These are phyloP conservation scores for Oryza punctata DNA, from an alignment of 176 grass and related monocot genomes.

Conservation along the genomic window DNA sequence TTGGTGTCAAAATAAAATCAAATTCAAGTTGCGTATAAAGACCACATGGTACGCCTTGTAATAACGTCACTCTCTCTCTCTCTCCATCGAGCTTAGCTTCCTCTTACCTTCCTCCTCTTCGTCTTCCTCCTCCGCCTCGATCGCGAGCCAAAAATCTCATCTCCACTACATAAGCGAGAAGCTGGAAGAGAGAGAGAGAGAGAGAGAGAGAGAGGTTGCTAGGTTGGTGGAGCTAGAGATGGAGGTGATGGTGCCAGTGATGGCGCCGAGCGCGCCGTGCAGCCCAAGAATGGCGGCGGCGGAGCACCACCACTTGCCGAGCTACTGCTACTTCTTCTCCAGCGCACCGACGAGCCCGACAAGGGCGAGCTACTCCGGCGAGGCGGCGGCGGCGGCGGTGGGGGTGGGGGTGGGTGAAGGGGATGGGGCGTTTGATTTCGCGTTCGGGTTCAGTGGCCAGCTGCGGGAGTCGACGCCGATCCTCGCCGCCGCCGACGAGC, in stretches of 20 bases:
- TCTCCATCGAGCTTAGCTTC: constrained; percentile 37
- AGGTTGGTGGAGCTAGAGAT: constrained; percentile 21
- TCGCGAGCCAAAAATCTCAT: neutral
- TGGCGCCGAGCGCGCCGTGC: constrained; percentile 63
- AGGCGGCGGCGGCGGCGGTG: neutral
- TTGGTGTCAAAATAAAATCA: constrained; percentile 12
- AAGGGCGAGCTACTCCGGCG: constrained; percentile 33
- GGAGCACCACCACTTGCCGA: constrained; percentile 31
- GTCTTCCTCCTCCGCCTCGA: neutral
- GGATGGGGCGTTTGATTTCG: constrained; percentile 55
- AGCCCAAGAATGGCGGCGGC: constrained; percentile 65
- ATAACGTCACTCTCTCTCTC: constrained; percentile 34
- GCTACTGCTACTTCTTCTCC: constrained; percentile 60
- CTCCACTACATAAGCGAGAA: constrained; percentile 28
- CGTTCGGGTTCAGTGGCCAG: constrained; percentile 61
- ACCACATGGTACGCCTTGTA: constrained; percentile 35
- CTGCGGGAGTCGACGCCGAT: constrained; percentile 37
- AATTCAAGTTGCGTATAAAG: constrained; percentile 39
- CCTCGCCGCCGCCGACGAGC: constrained; percentile 86
- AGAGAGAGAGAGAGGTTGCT: neutral
- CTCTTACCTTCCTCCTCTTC: constrained; percentile 53
- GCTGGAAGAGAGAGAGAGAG: neutral
- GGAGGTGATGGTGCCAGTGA: constrained; percentile 73
- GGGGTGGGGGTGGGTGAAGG: neutral
- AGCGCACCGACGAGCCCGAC: constrained; percentile 91